Conservation (phyloP, 176 grass and related monocot species). For the Aegilops sharonensis region DNA sequence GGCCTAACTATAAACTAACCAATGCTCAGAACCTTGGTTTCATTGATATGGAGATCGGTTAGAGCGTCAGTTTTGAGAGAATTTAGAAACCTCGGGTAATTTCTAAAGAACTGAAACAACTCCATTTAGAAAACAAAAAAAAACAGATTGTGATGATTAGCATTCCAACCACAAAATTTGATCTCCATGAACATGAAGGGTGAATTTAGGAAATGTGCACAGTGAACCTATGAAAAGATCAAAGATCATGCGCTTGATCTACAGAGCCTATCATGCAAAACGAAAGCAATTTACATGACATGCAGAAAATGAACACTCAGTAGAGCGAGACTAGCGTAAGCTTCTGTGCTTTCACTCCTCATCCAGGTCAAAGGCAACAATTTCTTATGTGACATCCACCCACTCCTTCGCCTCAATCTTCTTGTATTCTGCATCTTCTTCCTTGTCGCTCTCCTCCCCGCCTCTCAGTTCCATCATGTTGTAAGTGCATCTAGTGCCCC, state of each 20-base stretch:
- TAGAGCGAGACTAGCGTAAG: not conserved
- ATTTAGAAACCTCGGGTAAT: not conserved
- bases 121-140: not conserved
- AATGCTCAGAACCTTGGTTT: no score
- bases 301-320: not conserved
- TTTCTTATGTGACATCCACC: conserved; percentile 52
- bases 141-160: not conserved
- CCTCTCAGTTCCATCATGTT: conserved; percentile 65
- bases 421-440: conserved; percentile 86
- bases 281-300: not conserved
- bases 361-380: conserved; percentile 62
- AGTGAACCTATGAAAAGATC: conserved; percentile 12
- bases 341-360: conserved; percentile 44
- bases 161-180: conserved; percentile 35
- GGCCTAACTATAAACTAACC: no score
- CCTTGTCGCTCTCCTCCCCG: conserved; percentile 69
- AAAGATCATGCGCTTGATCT: conserved; percentile 28
- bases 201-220: conserved; percentile 14
- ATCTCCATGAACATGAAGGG: conserved; percentile 14
- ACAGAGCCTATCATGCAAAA: conserved; percentile 10
- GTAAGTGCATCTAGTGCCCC: no score
- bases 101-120: not conserved
- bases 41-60: no score
- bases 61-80: not conserved
- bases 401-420: conserved; percentile 86